Evolutionary conservation across 768 basidiomycete species (phyloP), one percentile per base, ranked within the genome.

Genomic region (Mrakia frigida): DNA sequence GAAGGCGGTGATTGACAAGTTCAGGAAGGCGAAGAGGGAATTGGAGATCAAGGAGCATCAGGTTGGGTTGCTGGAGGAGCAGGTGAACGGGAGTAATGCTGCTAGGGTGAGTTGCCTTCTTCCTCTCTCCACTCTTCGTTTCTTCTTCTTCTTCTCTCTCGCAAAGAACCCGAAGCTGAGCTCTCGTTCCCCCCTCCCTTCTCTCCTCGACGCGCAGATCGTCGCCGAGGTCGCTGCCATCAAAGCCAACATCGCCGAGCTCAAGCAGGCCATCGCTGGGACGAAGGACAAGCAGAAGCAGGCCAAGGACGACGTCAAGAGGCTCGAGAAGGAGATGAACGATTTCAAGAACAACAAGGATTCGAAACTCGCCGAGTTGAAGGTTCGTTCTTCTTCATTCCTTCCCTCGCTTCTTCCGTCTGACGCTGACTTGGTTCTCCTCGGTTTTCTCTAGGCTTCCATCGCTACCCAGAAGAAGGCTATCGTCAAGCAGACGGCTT

Each of bases 271-370:
- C 14, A 80, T 84, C 70, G 76, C 79, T 78, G 84, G 85, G 0
- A 89, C 93, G 7, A 88, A 90, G 81, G 86, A 89, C 74, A 92
- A 92, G 81, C 92, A 96, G 82, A 88, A 88, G 81, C 86, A 84
- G 10, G 92, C 93, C 0, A 85, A 90, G 69, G 89, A 86, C 0
- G 94, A 98, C 77, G 88, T 89, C 82, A 90, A 89, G 84, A 92
- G 90, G 81, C 89, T 98, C 33, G 93, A 98, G 84, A 90, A 90
- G 80, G 97, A 99, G 82, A 98, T 99, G 94, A 89, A 88, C 74
- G 97, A 98, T 85, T 98, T 99, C 86, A 95, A 97, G 86, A 91
- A 95, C 84, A 95, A 99, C 85, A 97, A 97, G 83, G 97, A 98
- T 70, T 93, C 94, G 67, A 98, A 98, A 84, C 91, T 93, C 74